Evolutionary conservation across 23 red algal genomes (phyloP).

Genomic region (Chondrus crispus): DNA sequence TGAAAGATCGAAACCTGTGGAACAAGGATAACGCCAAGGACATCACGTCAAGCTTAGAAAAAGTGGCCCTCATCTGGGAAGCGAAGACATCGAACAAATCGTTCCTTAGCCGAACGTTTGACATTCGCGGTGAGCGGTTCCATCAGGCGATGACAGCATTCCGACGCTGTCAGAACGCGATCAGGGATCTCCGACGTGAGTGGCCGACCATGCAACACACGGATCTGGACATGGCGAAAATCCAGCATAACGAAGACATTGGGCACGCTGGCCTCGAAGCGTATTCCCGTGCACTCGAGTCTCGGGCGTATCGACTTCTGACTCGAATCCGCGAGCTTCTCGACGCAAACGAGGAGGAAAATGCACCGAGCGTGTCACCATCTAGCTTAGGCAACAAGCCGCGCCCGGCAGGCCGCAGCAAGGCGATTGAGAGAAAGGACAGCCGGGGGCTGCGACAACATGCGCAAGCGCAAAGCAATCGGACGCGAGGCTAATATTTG

Average conservation of each 20-base stretch:
- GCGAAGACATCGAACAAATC: conserved; percentile 59
- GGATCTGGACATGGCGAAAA: conserved; percentile 79
- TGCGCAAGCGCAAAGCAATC: too few species aligned
- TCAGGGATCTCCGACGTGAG: conserved; percentile 59
- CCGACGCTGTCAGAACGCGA: conserved; percentile 63
- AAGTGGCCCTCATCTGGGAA: conserved; percentile 71
- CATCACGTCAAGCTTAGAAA: conserved; percentile 74
- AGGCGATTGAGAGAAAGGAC: too few species aligned
- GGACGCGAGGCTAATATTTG: too few species aligned
- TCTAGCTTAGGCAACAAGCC: too few species aligned
- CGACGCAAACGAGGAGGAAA: conserved; percentile 52
- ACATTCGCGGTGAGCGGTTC: conserved; percentile 69
- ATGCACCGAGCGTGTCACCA: too few species aligned
- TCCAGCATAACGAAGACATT: conserved; percentile 89
- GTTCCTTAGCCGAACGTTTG: conserved; percentile 61
- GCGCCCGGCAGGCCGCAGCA: too few species aligned
- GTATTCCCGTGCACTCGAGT: conserved; percentile 88
- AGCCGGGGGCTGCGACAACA: too few species aligned
- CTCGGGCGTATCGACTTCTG: conserved; percentile 70
- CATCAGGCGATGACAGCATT: conserved; percentile 68
- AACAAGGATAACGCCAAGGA: conserved; percentile 65
- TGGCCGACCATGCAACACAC: conserved; percentile 91
- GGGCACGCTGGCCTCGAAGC: conserved; percentile 89
- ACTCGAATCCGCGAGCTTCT: conserved; percentile 56
- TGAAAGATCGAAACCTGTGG: conserved; percentile 74